Percentiles rank a stretch among this genome's conserved stretches.
Evolutionary conservation across 2,329 filamentous ascomycete genomes (phyloP).

Genomic region (Neurospora sp.): DNA sequence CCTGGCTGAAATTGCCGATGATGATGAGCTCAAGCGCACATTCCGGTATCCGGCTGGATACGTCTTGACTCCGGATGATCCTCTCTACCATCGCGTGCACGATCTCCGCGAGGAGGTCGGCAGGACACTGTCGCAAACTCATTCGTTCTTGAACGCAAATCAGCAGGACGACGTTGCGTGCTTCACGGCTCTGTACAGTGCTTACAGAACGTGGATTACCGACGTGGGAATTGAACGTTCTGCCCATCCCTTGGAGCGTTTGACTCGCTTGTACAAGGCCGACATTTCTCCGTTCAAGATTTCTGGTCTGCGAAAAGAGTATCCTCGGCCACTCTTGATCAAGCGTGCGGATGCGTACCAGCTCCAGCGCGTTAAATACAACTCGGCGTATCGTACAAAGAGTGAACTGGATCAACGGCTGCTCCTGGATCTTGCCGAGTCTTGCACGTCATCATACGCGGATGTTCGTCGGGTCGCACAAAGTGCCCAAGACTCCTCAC

Average conservation of each 20-base stretch:
- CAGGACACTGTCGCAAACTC: constrained; percentile 70
- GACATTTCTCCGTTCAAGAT: constrained; percentile 93
- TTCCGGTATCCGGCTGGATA: constrained; percentile 89
- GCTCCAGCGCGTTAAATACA: constrained; percentile 86
- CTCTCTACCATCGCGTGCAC: constrained; percentile 69
- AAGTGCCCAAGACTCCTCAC: constrained; percentile 80
- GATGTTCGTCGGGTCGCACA: constrained; percentile 94
- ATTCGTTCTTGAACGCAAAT: constrained; percentile 69
- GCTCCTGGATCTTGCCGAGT: constrained; percentile 79
- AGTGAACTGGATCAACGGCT: constrained; percentile 82
- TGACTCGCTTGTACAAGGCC: constrained; percentile 72
- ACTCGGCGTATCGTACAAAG: constrained; percentile 77
- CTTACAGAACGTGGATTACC: constrained; percentile 93
- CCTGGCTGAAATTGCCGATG: constrained; percentile 57
- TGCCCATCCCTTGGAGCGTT: constrained; percentile 82
- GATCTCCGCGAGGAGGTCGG: constrained; percentile 72
- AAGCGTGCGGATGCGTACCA: constrained; percentile 93
- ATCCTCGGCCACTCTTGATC: constrained; percentile 84
- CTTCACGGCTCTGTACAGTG: constrained; percentile 85
- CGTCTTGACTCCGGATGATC: constrained; percentile 52
- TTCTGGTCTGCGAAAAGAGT: constrained; percentile 82
- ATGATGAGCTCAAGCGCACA: constrained; percentile 74
- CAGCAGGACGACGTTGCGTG: constrained; percentile 94
- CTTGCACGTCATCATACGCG: constrained; percentile 83
- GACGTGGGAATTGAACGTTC: constrained; percentile 95